Evolutionary conservation across 2,329 filamentous ascomycete genomes (phyloP).

Genomic region (Phaeomoniella chlamydospora): DNA sequence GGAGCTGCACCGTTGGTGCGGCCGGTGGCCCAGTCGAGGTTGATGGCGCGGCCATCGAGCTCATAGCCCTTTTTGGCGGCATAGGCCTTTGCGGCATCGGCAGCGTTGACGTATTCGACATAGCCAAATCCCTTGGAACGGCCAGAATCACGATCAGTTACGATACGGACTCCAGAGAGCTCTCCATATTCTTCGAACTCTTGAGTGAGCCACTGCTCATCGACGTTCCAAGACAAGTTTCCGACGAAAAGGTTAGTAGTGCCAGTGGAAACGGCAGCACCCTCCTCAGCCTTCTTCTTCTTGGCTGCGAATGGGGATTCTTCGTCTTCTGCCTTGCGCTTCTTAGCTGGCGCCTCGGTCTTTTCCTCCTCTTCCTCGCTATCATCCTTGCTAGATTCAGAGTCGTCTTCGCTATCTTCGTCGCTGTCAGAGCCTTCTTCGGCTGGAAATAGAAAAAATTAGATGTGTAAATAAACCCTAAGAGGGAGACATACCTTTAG

Average conservation of each 20-base stretch:
- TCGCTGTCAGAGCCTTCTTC: not conserved
- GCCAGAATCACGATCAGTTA: slow-evolving; percentile 67
- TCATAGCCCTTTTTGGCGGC: slow-evolving; percentile 61
- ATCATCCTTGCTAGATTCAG: slow-evolving; percentile 2
- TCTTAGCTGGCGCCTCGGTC: slow-evolving; percentile 13
- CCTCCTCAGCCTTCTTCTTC: slow-evolving; percentile 50
- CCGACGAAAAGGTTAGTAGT: slow-evolving; percentile 69
- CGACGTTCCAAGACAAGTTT: slow-evolving; percentile 80
- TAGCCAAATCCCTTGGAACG: slow-evolving; percentile 91
- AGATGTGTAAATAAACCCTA: too few species aligned
- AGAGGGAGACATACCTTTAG: slow-evolving; percentile 4
- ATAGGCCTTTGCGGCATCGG: slow-evolving; percentile 56
- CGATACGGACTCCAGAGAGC: slow-evolving; percentile 59
- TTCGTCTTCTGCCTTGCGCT: slow-evolving; percentile 33
- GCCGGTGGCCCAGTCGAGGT: slow-evolving; percentile 64
- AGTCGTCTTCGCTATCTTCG: not conserved
- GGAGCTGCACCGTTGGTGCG: slow-evolving; percentile 46
- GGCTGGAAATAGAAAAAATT: not conserved
- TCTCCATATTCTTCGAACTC: slow-evolving; percentile 72
- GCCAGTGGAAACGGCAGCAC: slow-evolving; percentile 27
- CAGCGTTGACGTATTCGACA: slow-evolving; percentile 63
- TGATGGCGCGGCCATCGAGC: slow-evolving; percentile 59
- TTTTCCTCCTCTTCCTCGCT: slow-evolving; percentile 12
- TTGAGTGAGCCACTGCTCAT: slow-evolving; percentile 65
- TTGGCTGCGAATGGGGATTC: slow-evolving; percentile 27